A percentile compares a stretch with the other conserved stretches of the same genome.
Evolutionary conservation across 2,329 filamentous ascomycete genomes (phyloP).

Genomic region (Leptosphaerulina australis): DNA sequence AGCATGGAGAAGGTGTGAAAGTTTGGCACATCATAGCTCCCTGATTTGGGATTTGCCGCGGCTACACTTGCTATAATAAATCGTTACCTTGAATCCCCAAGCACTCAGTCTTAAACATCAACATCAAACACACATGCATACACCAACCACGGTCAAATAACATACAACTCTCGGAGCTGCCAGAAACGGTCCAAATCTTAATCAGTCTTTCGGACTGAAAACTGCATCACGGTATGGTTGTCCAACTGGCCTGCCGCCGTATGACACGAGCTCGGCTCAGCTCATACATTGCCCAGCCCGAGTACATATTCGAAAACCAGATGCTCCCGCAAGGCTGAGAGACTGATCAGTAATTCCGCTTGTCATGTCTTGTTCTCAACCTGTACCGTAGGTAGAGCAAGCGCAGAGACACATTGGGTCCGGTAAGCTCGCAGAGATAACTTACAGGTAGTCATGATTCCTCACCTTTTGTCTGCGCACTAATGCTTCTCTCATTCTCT

Average conservation of each 20-base stretch:
- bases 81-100: too few species aligned
- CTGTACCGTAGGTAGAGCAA: background rate
- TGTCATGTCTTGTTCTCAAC: background rate
- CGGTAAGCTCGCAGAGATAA: background rate
- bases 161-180: background rate
- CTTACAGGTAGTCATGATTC: background rate
- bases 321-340: background rate
- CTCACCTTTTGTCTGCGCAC: too few species aligned
- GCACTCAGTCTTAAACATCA: background rate
- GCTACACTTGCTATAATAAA: slow-evolving; percentile 6
- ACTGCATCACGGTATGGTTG: background rate
- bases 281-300: slow-evolving; percentile 6
- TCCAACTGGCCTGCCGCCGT: background rate
- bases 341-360: background rate
- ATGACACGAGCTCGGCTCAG: slow-evolving; percentile 6
- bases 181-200: too few species aligned
- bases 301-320: background rate
- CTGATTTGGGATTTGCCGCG: slow-evolving; percentile 19
- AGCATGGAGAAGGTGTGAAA: slow-evolving; percentile 38
- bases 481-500: background rate
- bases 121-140: background rate
- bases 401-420: background rate
- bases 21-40: slow-evolving; percentile 21
- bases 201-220: background rate
- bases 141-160: too few species aligned